Percentiles rank a stretch among this genome's conserved stretches.
These are phyloP conservation scores for Colletotrichum eleusines DNA, from an alignment of 2,329 filamentous ascomycete genomes.

Conservation along the genomic window DNA sequence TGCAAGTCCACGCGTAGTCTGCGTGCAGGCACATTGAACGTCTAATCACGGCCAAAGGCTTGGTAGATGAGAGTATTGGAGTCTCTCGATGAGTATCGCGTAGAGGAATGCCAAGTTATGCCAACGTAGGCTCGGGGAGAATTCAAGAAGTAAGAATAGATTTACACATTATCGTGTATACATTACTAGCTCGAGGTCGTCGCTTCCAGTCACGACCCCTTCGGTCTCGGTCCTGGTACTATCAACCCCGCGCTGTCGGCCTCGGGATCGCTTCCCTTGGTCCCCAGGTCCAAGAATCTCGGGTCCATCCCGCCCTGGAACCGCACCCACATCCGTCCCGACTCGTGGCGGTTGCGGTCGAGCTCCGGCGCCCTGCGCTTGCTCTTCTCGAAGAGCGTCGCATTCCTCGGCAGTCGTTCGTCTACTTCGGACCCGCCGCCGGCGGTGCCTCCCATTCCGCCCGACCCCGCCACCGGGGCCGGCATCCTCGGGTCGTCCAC, in stretches of 20 bases:
- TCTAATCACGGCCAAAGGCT: too few species aligned
- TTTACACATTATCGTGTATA: background rate
- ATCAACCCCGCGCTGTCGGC: constrained; percentile 1
- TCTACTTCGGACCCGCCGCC: background rate
- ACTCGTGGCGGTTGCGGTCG: constrained; percentile 29
- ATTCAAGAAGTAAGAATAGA: background rate
- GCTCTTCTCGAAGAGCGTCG: constrained; percentile 21
- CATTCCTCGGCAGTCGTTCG: constrained; percentile 14
- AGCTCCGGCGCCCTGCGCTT: constrained; percentile 22
- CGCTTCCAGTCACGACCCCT: background rate
- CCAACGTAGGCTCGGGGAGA: background rate
- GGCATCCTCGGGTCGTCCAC: background rate
- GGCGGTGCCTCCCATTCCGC: too few species aligned
- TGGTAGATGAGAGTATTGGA: background rate
- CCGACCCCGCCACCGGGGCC: background rate
- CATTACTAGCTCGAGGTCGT: background rate
- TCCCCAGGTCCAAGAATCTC: constrained; percentile 33
- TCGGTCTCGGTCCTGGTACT: accelerated
- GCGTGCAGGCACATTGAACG: too few species aligned
- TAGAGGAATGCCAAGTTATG: background rate
- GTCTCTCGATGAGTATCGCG: background rate
- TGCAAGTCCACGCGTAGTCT: too few species aligned
- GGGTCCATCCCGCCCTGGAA: constrained; percentile 34
- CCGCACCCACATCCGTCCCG: constrained; percentile 28
- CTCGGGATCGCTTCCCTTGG: constrained; percentile 14